Evolutionary conservation across 305 asterid genomes (phyloP), one percentile per base, ranked within the genome.

Genomic region (Nicotiana rustica): DNA sequence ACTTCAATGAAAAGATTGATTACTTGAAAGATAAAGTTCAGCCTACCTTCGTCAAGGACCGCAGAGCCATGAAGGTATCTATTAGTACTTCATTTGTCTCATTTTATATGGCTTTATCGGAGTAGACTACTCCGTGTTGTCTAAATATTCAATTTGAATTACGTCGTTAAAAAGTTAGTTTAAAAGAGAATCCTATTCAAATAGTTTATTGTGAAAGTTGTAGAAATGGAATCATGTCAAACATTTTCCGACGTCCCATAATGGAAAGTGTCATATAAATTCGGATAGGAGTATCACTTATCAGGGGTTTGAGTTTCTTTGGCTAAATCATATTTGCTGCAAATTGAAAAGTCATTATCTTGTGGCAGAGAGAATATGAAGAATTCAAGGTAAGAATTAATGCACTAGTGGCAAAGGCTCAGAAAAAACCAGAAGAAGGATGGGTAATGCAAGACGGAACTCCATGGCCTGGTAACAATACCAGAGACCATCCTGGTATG

Each of bases 401-500:
- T 71, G 93, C 93, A 19, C 80, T 93, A 80, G 98, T 93, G 64
- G 94, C 98, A n/a, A 92, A 92, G 83, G 98, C 98, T 80, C 95
- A 81, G 89, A 93, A 93, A 89, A 93, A 93, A 87, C 98, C 97
- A 21, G 95, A 93, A 87, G 98, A 92, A 84, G 98, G 97, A 59
- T 93, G 98, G 98, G 91, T 92, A 75, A 93, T 93, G 97, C 97
- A 93, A 84, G 97, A 93, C 67, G 97, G 97, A 18, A 90, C 94
- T 52, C 97, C 94, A 8, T 93, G 97, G 98, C 98, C 98, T 0
- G 98, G 98, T 71, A 93, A 93, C 86, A 91, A 89, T 85, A 91
- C 93, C 41, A 90, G 97, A 3, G 96, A 93, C 81, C 98, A 93
- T 84, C 98, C 98, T 49, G 98, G 98, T 82, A 93, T 93, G 98